Percentiles rank a stretch among this genome's conserved stretches.
Conservation (phyloP, 2,329 filamentous ascomycete species). For the Diaporthe helianthi region DNA sequence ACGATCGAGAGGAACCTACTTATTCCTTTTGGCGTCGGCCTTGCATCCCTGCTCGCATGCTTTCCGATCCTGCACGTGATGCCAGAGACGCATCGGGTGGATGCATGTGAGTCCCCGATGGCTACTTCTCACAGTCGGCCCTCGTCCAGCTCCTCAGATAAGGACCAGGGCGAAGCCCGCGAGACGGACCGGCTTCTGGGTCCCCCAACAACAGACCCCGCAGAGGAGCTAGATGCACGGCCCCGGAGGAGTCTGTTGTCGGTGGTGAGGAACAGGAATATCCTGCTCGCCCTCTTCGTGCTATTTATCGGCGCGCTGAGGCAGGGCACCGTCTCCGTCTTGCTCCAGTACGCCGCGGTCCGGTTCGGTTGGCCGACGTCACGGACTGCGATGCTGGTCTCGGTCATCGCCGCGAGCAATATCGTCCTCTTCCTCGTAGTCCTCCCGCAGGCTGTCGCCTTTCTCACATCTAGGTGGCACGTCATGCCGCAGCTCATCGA, state of each 20-base stretch:
- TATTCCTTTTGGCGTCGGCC: constrained; percentile 31
- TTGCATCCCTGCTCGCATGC: constrained; percentile 22
- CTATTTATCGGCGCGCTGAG: constrained; percentile 32
- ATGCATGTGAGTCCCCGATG: too few relatives aligned
- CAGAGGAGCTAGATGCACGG: neutral
- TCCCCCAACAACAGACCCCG: neutral
- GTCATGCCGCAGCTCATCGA: constrained; percentile 32
- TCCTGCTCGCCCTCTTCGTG: constrained; percentile 33
- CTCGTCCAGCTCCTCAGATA: constrained; percentile 20
- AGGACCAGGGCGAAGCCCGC: constrained; percentile 25
- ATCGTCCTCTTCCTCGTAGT: constrained; percentile 33
- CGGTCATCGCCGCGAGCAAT: constrained; percentile 33
- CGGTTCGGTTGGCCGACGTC: constrained; percentile 33
- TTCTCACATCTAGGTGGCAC: constrained; percentile 31
- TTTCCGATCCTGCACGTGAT: constrained; percentile 29
- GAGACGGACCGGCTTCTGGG: constrained; percentile 30
- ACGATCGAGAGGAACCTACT: constrained; percentile 31
- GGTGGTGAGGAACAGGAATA: constrained; percentile 26
- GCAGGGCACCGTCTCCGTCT: constrained; percentile 31
- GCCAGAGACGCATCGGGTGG: constrained; percentile 31
- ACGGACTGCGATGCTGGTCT: constrained; percentile 34
- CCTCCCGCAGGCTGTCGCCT: constrained; percentile 30
- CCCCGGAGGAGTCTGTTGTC: constrained; percentile 2
- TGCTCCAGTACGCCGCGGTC: constrained; percentile 33
- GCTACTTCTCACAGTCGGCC: neutral